A percentile compares a stretch with the other conserved stretches of the same genome.
Evolutionary conservation across 1,284 basidiomycete species (phyloP).

Genomic region (Ustanciosporium gigantosporum): DNA sequence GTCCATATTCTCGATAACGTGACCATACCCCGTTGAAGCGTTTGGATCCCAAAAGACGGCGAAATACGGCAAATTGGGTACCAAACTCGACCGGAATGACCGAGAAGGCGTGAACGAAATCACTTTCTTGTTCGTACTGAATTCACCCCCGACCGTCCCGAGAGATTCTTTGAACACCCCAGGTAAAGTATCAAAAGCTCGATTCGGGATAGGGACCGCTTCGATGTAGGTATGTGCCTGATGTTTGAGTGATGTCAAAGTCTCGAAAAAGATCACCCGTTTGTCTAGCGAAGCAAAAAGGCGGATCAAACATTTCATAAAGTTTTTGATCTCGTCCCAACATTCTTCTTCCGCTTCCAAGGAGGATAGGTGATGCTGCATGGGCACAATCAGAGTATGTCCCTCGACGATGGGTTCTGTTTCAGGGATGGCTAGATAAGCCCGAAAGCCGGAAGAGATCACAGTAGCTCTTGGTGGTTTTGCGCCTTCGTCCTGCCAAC

Average conservation of each 20-base stretch:
- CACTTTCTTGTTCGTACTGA: constrained; percentile 94
- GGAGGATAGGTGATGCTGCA: constrained; percentile 81
- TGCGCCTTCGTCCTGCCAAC: constrained; percentile 60
- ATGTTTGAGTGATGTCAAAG: constrained; percentile 78
- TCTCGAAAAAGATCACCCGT: constrained; percentile 92
- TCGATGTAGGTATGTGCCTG: constrained; percentile 93
- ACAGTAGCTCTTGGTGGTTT: constrained; percentile 80
- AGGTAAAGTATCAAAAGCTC: constrained; percentile 79
- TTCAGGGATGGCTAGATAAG: constrained; percentile 83
- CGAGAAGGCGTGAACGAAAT: constrained; percentile 79
- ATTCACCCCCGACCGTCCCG: constrained; percentile 85
- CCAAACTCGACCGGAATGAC: constrained; percentile 66
- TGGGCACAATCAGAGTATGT: constrained; percentile 92
- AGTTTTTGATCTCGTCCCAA: constrained; percentile 79
- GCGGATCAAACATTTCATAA: constrained; percentile 96
- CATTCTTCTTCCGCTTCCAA: constrained; percentile 96
- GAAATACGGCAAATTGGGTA: constrained; percentile 95
- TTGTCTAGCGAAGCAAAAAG: constrained; percentile 83
- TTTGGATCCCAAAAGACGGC: constrained; percentile 98
- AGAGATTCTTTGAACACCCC: constrained; percentile 97
- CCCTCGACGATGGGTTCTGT: constrained; percentile 83
- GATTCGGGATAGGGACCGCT: constrained; percentile 82
- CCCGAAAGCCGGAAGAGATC: constrained; percentile 84
- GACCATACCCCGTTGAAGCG: constrained; percentile 75
- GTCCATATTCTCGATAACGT: constrained; percentile 64